phyloP scores from a whole-genome alignment of 169 alveolate genomes.

The Cryptosporidium parvum region DNA sequence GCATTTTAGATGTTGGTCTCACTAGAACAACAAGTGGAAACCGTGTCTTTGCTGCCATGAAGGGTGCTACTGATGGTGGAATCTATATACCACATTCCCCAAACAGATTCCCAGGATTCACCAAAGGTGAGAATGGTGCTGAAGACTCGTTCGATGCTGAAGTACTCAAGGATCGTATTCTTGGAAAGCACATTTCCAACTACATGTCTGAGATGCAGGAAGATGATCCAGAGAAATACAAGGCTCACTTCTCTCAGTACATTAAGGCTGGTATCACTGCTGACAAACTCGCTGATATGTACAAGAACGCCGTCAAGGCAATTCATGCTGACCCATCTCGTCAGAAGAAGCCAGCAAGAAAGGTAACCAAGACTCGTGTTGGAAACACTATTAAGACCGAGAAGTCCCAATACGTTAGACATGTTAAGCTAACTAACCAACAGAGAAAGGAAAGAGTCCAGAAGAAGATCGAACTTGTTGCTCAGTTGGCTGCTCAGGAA shows the following conservation, averaged over 20 bases:
- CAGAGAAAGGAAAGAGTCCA: slow-evolving; percentile 94
- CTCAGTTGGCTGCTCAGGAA: slow-evolving; percentile 73
- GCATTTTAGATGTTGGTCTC: slow-evolving; percentile 99
- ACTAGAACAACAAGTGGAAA: slow-evolving; percentile 99
- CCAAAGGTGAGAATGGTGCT: slow-evolving; percentile 88
- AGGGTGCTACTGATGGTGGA: slow-evolving; percentile 99
- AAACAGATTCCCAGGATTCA: slow-evolving; percentile 99
- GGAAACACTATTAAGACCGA: slow-evolving; percentile 89
- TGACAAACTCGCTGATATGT: slow-evolving; percentile 96
- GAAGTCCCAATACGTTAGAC: slow-evolving; percentile 92
- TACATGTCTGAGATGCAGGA: slow-evolving; percentile 96
- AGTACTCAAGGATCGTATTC: slow-evolving; percentile 97
- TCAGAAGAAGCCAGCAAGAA: slow-evolving; percentile 87
- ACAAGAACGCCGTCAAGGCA: slow-evolving; percentile 96
- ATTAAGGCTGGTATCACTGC: slow-evolving; percentile 92
- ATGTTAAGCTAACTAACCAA: slow-evolving; percentile 89
- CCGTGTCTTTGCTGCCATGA: slow-evolving; percentile 99
- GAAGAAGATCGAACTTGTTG: slow-evolving; percentile 91
- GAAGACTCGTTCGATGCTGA: slow-evolving; percentile 96
- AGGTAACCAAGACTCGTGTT: slow-evolving; percentile 85
- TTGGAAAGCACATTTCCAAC: slow-evolving; percentile 97
- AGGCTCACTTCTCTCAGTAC: slow-evolving; percentile 95
- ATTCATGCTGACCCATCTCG: slow-evolving; percentile 94
- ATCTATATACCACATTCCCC: slow-evolving; percentile 98
- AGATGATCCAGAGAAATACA: slow-evolving; percentile 96